Conservation (phyloP, 2,329 filamentous ascomycete genomes). For the Simplicillium sp. region DNA sequence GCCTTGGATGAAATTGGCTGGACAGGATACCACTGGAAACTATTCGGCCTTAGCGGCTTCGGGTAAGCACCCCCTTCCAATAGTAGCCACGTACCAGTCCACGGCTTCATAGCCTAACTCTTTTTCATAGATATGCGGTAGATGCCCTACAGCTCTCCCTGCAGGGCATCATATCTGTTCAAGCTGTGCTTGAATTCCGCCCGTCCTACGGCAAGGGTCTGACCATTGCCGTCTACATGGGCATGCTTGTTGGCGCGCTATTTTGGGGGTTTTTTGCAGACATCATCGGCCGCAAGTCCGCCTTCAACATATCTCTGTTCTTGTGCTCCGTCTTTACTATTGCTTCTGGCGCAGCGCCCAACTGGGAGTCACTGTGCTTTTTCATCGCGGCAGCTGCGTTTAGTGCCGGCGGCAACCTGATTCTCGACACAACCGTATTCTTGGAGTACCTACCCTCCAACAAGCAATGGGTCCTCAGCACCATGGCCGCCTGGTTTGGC, state of each 20-base stretch:
- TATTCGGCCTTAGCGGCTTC: slow-evolving; percentile 53
- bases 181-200: slow-evolving; percentile 38
- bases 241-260: slow-evolving; percentile 40
- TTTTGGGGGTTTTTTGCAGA: slow-evolving; percentile 59
- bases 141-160: slow-evolving; percentile 47
- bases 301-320: slow-evolving; percentile 55
- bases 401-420: too few relatives aligned
- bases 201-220: slow-evolving; percentile 38
- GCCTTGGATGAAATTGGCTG: too few relatives aligned
- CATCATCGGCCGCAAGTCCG: slow-evolving; percentile 52
- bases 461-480: slow-evolving; percentile 55
- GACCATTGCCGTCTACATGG: slow-evolving; percentile 44
- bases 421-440: too few relatives aligned
- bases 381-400: slow-evolving; percentile 54
- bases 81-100: slow-evolving; percentile 22
- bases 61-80: slow-evolving; percentile 38
- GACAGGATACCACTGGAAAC: too few relatives aligned
- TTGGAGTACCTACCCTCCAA: too few relatives aligned
- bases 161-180: slow-evolving; percentile 47
- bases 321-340: slow-evolving; percentile 51
- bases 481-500: slow-evolving; percentile 46
- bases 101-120: slow-evolving; percentile 33
- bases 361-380: slow-evolving; percentile 50
- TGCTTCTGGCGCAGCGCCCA: slow-evolving; percentile 52
- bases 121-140: slow-evolving; percentile 32